phyloP scores from a whole-genome alignment of 2,329 filamentous ascomycete species.

The Tolypocladium inflatum region DNA sequence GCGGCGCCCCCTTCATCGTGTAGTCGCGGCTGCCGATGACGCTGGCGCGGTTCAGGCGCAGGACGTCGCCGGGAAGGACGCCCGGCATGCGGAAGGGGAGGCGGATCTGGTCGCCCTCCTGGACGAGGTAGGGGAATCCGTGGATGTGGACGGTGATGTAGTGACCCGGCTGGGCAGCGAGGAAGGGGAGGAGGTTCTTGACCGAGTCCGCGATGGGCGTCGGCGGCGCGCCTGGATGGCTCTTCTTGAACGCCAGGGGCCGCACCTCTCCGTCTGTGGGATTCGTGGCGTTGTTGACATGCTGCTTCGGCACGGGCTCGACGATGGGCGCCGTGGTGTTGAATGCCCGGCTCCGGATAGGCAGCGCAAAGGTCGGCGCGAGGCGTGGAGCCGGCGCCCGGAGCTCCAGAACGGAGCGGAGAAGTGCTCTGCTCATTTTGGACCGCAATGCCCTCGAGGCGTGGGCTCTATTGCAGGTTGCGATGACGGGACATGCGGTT shows the following conservation, averaged over 20 bases:
- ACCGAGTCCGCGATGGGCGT: conserved; percentile 44
- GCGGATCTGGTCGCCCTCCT: conserved; percentile 63
- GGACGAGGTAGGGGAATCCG: conserved; percentile 70
- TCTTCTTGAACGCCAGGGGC: conserved; percentile 29
- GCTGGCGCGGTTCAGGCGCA: conserved; percentile 79
- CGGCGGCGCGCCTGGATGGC: conserved; percentile 23
- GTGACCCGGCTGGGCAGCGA: conserved; percentile 63
- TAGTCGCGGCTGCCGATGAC: conserved; percentile 81
- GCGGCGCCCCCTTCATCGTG: conserved; percentile 74
- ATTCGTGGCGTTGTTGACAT: conserved; percentile 28
- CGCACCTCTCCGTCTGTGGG: conserved; percentile 21
- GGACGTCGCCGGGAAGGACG: conserved; percentile 69
- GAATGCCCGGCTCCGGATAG: conserved; percentile 26
- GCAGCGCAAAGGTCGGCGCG: conserved; percentile 13
- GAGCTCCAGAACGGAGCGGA: conserved; percentile 55
- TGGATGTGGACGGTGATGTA: conserved; percentile 77
- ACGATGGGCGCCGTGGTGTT: conserved; percentile 41
- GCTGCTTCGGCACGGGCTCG: conserved; percentile 25
- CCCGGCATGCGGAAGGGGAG: conserved; percentile 73
- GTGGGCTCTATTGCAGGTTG: conserved; percentile 13
- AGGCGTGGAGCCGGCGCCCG: conserved; percentile 28
- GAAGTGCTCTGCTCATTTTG: conserved; percentile 48
- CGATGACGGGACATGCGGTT: conserved; percentile 6
- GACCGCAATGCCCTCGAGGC: conserved; percentile 13
- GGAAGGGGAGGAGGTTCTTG: conserved; percentile 55